Conservation (phyloP, 177 flowering plant genomes). For the Vitis hybrid region DNA sequence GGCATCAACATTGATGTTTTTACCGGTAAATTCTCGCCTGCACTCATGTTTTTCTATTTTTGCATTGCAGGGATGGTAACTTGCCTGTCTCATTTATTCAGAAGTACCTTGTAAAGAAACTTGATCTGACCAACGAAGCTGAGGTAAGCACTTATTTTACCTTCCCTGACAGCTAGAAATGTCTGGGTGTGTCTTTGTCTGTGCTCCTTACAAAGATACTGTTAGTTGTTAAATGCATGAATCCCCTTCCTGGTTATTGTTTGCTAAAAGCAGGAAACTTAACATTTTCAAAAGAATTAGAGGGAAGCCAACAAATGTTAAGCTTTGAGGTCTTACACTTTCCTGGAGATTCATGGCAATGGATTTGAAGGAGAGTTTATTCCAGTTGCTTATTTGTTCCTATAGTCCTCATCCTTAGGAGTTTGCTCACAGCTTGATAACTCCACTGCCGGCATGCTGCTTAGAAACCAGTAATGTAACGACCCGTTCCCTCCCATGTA, state of each 20-base stretch:
- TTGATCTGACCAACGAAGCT: slow-evolving; percentile 38
- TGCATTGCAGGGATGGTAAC: slow-evolving; percentile 38
- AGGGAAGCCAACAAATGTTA: no score
- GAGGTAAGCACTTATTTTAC: slow-evolving; percentile 31
- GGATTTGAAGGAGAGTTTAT: no score
- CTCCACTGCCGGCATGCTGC: no score
- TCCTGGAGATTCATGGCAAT: no score
- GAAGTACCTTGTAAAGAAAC: slow-evolving; percentile 45
- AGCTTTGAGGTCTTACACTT: no score
- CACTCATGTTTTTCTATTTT: neutral
- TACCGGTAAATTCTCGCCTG: no score
- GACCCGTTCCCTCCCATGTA: no score
- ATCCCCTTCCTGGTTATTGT: neutral
- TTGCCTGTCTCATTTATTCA: slow-evolving; percentile 42
- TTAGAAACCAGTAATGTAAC: no score
- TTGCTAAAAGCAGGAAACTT: neutral
- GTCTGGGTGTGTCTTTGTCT: neutral
- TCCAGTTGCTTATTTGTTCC: no score
- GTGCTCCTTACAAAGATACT: neutral
- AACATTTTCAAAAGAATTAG: neutral
- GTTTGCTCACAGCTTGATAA: no score
- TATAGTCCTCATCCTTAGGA: no score
- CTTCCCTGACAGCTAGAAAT: neutral
- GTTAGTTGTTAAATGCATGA: neutral
- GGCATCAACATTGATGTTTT: neutral